Evolutionary conservation across 2,329 filamentous ascomycete species (phyloP).

Genomic region (Orbilia oligospora): DNA sequence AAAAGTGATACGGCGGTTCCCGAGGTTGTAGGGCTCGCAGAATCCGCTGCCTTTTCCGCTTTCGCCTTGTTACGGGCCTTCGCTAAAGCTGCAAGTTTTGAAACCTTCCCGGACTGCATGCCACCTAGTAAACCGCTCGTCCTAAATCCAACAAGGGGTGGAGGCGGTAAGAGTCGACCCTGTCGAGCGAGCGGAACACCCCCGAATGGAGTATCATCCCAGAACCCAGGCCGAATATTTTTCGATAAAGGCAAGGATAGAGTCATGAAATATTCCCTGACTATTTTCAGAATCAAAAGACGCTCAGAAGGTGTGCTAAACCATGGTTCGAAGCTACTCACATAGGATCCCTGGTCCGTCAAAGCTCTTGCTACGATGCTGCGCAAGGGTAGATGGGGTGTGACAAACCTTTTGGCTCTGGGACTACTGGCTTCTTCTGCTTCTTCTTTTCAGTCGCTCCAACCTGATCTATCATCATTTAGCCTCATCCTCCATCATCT

Average conservation of each 20-base stretch:
- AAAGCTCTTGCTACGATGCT: not conserved
- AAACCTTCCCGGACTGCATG: slow-evolving; percentile 75
- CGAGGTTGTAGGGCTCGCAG: slow-evolving; percentile 58
- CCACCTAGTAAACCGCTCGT: slow-evolving; percentile 79
- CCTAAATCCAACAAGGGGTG: slow-evolving; percentile 71
- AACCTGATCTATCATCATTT: slow-evolving; percentile 25
- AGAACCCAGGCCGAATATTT: slow-evolving; percentile 72
- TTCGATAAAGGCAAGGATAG: slow-evolving; percentile 61
- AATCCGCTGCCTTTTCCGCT: slow-evolving; percentile 68
- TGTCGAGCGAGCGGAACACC: slow-evolving; percentile 77
- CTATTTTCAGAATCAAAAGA: slow-evolving; percentile 61
- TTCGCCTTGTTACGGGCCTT: slow-evolving; percentile 85
- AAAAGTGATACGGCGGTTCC: slow-evolving; percentile 64
- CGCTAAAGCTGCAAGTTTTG: slow-evolving; percentile 91
- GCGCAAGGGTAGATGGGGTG: slow-evolving; percentile 10
- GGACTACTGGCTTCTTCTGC: slow-evolving; percentile 41
- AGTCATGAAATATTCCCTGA: slow-evolving; percentile 14
- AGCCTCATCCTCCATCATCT: not conserved
- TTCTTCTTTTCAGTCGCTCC: slow-evolving; percentile 62
- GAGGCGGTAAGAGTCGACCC: slow-evolving; percentile 75
- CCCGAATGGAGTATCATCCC: slow-evolving; percentile 88
- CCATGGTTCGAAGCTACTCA: slow-evolving; percentile 45
- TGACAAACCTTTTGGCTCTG: slow-evolving; percentile 58
- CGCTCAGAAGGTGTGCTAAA: slow-evolving; percentile 58
- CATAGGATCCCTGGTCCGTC: slow-evolving; percentile 41